Base-by-base conservation (phyloP, 208 protist species). In the Leishmania amazonensis region DNA sequence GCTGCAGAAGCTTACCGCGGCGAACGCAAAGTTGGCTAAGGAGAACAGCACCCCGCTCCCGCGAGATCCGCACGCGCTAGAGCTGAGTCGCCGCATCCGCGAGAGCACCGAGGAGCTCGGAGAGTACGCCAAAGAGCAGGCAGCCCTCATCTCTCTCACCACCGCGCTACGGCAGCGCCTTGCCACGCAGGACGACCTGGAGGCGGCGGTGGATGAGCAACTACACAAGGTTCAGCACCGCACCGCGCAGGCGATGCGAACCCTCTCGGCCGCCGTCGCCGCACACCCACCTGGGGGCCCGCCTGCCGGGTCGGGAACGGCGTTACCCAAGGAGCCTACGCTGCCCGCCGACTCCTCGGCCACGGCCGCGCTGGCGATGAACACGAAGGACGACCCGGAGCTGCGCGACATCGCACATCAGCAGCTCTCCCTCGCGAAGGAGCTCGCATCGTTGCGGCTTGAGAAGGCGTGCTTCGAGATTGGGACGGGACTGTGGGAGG, bases 401-500 rank as follows among this genome's bases (percentile, higher is more conserved):
- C 87, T 94, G 78, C 89, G 88, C 58, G 90, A 91, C 38, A 88
- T 96, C n/a, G 88, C 84, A 79, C 83, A 89, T 62, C 87, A 95
- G 62, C 94, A 97, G 84, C 85, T 95, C 28, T 86, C 92, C 35
- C 90, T 96, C 24, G 86, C 90, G 19, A 86, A 89, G 51, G 90
- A 95, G 84, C 87, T 96, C 88, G 84, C 93, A 24, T 77, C 87
- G 42, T 85, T 97, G 62, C 91, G 94, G 42, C 80, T 93, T 19
- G 93, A 97, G 85, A 87, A 87, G 58, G 87, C 85, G 21, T 96
- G 93, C 87, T 96, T 95, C 73, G 90, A 89, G 53, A 85, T 86
- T 38, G 86, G 86, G 21, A 91, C 93, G 6, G 87, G 84, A 3
- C 88, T 96, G 65, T 96, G 89, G 90, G 93, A 97, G 75, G 93